Evolutionary conservation across 306 rosid genomes (phyloP).

Genomic region (Prosopis cineraria): DNA sequence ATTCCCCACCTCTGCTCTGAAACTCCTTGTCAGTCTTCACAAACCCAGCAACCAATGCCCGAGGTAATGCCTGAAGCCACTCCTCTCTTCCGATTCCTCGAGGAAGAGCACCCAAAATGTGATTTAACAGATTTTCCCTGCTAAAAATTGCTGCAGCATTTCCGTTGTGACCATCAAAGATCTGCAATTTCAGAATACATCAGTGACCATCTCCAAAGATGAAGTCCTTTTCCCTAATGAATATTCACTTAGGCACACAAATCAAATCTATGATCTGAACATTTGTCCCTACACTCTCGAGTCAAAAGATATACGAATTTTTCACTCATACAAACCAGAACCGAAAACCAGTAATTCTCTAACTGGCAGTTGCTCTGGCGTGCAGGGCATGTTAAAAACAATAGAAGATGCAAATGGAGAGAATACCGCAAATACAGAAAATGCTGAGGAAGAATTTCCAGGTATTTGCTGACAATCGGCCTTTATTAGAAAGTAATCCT

Average conservation of each 20-base stretch:
- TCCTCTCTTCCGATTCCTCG: constrained; percentile 85
- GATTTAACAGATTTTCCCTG: constrained; percentile 80
- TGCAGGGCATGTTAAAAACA: constrained; percentile 11
- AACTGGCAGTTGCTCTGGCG: not conserved
- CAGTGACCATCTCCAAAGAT: constrained; percentile 26
- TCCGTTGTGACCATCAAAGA: constrained; percentile 99
- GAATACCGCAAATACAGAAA: constrained; percentile 88
- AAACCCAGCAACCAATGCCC: constrained; percentile 96
- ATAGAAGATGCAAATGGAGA: constrained; percentile 18
- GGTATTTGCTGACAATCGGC: constrained; percentile 83
- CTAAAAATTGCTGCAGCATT: constrained; percentile 90
- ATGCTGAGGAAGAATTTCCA: constrained; percentile 74
- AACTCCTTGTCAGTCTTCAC: constrained; percentile 97
- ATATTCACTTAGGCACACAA: constrained; percentile 26
- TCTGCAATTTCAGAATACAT: constrained; percentile 51
- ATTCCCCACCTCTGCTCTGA: constrained; percentile 75
- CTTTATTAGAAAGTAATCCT: constrained; percentile 81
- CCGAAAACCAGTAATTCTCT: constrained; percentile 16
- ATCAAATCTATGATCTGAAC: constrained; percentile 20
- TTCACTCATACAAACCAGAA: constrained; percentile 10
- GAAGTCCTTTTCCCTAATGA: constrained; percentile 24
- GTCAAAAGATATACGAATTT: not conserved
- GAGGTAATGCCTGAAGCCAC: constrained; percentile 95
- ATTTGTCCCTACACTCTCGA: constrained; percentile 18
- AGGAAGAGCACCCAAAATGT: constrained; percentile 86